Conservation (phyloP, 2,329 filamentous ascomycete species). For the Diaporthe australafricana region DNA sequence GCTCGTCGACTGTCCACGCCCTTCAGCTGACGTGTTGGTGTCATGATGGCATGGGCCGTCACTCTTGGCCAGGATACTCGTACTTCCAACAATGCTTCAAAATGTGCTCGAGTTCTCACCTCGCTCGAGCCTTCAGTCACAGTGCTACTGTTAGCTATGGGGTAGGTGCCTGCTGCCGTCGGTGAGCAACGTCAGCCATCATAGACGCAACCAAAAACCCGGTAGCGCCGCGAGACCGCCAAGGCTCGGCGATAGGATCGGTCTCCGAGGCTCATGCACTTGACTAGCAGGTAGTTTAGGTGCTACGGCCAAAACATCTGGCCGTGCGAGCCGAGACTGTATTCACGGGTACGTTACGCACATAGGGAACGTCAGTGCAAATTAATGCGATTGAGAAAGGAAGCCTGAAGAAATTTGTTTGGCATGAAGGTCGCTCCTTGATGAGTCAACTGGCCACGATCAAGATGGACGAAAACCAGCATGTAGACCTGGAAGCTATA, state of each 20-base stretch:
- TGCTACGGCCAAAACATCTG: no score
- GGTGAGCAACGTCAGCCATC: neutral
- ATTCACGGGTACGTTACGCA: neutral
- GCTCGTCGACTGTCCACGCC: neutral
- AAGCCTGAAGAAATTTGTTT: no score
- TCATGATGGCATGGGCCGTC: neutral
- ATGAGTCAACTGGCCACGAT: neutral
- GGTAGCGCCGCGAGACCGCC: neutral
- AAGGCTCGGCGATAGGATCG: slow-evolving; percentile 30
- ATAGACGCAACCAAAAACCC: neutral
- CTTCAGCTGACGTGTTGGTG: neutral
- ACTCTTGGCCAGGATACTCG: neutral
- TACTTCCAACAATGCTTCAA: neutral
- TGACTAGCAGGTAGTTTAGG: neutral
- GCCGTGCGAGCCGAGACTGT: neutral
- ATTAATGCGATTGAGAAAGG: neutral
- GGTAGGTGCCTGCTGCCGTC: neutral
- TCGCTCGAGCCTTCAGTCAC: neutral
- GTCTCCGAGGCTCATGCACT: slow-evolving; percentile 8
- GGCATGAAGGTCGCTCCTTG: no score
- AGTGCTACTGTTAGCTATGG: neutral
- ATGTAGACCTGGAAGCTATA: neutral
- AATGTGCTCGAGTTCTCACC: neutral
- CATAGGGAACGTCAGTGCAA: neutral
- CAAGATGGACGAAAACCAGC: neutral